These are phyloP conservation scores for Fusarium cicatricum DNA, from an alignment of 2,329 filamentous ascomycete genomes.

Conservation along the genomic window DNA sequence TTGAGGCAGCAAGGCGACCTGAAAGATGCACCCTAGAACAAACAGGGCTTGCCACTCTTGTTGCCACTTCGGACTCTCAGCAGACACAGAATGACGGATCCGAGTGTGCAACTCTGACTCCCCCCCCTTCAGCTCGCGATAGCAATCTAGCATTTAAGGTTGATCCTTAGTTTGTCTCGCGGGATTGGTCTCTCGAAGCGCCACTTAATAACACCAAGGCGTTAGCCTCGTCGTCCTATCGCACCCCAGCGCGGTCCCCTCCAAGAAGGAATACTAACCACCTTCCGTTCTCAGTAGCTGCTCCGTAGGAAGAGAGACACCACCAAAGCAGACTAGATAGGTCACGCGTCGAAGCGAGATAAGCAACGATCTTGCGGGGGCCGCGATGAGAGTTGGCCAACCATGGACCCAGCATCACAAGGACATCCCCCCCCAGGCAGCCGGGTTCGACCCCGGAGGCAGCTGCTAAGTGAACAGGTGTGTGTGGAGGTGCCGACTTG, in stretches of 20 bases:
- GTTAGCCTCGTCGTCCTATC: background rate
- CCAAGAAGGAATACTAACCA: constrained; percentile 29
- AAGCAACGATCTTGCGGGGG: constrained; percentile 24
- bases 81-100: too few species aligned
- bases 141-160: constrained; percentile 31
- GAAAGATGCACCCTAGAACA: background rate
- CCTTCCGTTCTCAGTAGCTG: constrained; percentile 36
- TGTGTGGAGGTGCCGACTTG: background rate
- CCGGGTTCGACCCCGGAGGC: background rate
- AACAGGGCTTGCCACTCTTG: background rate
- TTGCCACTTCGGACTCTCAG: background rate
- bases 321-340: too few species aligned
- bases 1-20: constrained; percentile 14
- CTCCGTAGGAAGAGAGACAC: constrained; percentile 14
- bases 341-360: constrained; percentile 36
- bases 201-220: constrained; percentile 15
- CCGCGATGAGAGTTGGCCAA: constrained; percentile 2
- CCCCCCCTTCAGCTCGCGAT: constrained; percentile 9
- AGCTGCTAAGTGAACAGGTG: background rate
- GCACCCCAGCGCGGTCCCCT: constrained; percentile 3
- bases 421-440: too few species aligned
- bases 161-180: constrained; percentile 14
- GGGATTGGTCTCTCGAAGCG: constrained; percentile 1
- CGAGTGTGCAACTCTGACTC: too few species aligned
- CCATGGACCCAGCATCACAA: too few species aligned